These are phyloP conservation scores for Vitis vinifera DNA, from an alignment of 164 flowering plant species.

Conservation along the genomic window ASM3070453v1 NC_081807.1:1819501-1820000, in stretches of 20 bases:
- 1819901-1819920: conserved; percentile 33
- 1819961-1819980: conserved; percentile 6
- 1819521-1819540: conserved; percentile 75
- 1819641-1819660: not conserved
- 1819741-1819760: conserved; percentile 82
- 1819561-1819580: conserved; percentile 72
- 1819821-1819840: conserved; percentile 44
- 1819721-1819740: conserved; percentile 78
- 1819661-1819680: not conserved
- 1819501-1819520: not conserved
- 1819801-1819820: conserved; percentile 49
- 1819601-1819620: conserved; percentile 83
- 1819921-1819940: conserved; percentile 35
- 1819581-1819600: conserved; percentile 90
- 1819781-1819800: conserved; percentile 40
- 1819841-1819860: conserved; percentile 37
- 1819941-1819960: conserved; percentile 49
- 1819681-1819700: conserved; percentile 31
- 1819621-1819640: conserved; percentile 34
- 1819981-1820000: not conserved
- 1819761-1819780: conserved; percentile 44
- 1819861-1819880: conserved; percentile 42
- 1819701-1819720: conserved; percentile 90
- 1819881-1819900: conserved; percentile 42
- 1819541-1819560: conserved; percentile 67